These are phyloP conservation scores for Nothopassalora personata DNA, from an alignment of 2,329 filamentous ascomycete genomes.

Conservation along the genomic window DNA sequence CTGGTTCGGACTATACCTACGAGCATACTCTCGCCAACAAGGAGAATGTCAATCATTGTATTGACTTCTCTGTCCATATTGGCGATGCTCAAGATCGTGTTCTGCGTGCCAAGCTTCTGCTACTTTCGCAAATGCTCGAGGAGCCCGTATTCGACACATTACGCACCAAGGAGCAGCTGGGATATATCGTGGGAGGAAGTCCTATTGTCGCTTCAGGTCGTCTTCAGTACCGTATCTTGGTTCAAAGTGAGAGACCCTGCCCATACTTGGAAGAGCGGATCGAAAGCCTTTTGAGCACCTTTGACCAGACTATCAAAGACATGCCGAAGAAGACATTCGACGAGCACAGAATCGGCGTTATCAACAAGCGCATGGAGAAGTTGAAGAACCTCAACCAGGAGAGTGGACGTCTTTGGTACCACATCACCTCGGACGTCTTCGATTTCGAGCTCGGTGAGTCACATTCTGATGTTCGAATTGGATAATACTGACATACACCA, in stretches of 20 bases:
- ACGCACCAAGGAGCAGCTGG: conserved; percentile 93
- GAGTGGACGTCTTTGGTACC: conserved; percentile 73
- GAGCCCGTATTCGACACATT: conserved; percentile 94
- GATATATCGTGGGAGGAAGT: conserved; percentile 91
- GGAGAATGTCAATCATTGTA: conserved; percentile 66
- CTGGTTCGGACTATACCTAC: conserved; percentile 78
- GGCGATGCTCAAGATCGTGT: conserved; percentile 53
- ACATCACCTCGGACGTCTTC: conserved; percentile 79
- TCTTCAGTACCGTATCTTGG: conserved; percentile 74
- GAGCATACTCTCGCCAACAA: conserved; percentile 75
- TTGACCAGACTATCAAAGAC: conserved; percentile 59
- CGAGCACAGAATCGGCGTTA: conserved; percentile 80
- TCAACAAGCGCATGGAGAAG: conserved; percentile 83
- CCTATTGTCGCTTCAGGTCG: conserved; percentile 68
- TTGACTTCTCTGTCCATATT: conserved; percentile 44
- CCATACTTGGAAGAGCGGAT: conserved; percentile 83
- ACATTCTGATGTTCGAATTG: neutral
- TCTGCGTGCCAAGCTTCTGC: conserved; percentile 68
- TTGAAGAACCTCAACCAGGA: conserved; percentile 88
- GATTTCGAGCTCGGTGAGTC: conserved; percentile 81
- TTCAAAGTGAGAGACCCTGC: conserved; percentile 84
- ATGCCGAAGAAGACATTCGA: conserved; percentile 86
- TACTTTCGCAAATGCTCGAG: conserved; percentile 84
- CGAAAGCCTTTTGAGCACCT: conserved; percentile 71
- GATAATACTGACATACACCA: conserved; percentile 4